Base-by-base conservation (phyloP, 2,329 filamentous ascomycete genomes). In the Biscogniauxia mediterranea region DNA sequence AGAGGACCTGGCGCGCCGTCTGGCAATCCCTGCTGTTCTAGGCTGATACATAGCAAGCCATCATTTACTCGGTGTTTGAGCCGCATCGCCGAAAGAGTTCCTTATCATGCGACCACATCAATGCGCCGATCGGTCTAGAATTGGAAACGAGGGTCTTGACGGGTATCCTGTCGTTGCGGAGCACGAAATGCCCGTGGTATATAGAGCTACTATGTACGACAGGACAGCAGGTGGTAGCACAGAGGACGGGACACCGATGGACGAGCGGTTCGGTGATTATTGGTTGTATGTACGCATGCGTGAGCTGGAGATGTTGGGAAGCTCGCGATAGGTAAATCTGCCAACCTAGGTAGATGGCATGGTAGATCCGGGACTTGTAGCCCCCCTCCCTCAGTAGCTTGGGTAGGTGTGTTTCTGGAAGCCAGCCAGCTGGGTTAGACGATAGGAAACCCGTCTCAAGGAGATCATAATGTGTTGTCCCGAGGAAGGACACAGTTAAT, bases 11-110 rank as follows among this genome's bases (percentile, higher is more conserved):
- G n/a, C n/a, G 65, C 64, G 21, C 70, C 72, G 5, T 73, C 26
- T 28, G 26, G 46, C 72, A 75, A 61, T 65, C 78, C 17, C 71
- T 78, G 17, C 60, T 77, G 8, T 78, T 78, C 71, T 76, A 78
- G 68, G 70, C 72, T 25, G 76, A 78, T 66, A 74, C n/a, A n/a
- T n/a, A n/a, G n/a, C n/a, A n/a, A n/a, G n/a, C 72, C 58, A 71
- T 78, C 59, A 52, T 78, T 11, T 78, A 76, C 68, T 69, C 68
- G 51, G 73, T 70, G 32, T 63, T 71, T 19, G 49, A 64, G 26
- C 60, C 58, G 3, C 67, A 63, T 42, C 54, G 65, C 72, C n/a
- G 75, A n/a, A 77, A 52, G 75, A 77, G 55, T 78, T 75, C 56
- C 17, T 77, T 11, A 65, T 28, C 68, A 32, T 78, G 68, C 64